Percentiles rank a stretch among this genome's conserved stretches.
Evolutionary conservation across 768 basidiomycete genomes (phyloP).

Genomic region (Russula ochroleuca): DNA sequence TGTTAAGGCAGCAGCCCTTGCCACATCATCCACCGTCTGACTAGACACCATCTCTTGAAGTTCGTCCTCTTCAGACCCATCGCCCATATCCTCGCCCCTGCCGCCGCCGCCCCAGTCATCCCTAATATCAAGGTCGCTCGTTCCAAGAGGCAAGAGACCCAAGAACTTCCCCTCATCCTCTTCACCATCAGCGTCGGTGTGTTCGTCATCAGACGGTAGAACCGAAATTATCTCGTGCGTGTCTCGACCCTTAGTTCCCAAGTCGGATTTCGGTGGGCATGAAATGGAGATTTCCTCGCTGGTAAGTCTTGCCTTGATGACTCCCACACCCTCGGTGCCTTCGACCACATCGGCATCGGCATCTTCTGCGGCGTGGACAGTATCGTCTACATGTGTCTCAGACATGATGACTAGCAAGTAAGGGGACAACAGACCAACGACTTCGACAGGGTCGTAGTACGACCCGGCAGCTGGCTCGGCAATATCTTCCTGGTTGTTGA

Average conservation of each 20-base stretch:
- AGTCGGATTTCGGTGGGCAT: neutral
- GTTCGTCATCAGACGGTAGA: slow-evolving; percentile 14
- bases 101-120: slow-evolving; percentile 15
- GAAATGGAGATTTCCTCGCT: neutral
- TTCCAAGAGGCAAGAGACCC: slow-evolving; percentile 22
- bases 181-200: slow-evolving; percentile 20
- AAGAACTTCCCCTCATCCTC: slow-evolving; percentile 11
- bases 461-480: neutral
- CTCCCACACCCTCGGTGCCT: neutral
- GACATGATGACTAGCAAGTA: neutral
- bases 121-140: slow-evolving; percentile 25
- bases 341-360: neutral
- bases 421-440: slow-evolving; percentile 2
- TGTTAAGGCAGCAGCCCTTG: neutral
- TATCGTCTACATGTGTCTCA: slow-evolving; percentile 11
- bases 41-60: slow-evolving; percentile 2
- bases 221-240: slow-evolving; percentile 3
- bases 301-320: neutral
- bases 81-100: neutral
- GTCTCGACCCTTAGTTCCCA: neutral
- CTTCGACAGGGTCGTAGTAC: neutral
- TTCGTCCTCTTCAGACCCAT: slow-evolving; percentile 19
- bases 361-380: neutral
- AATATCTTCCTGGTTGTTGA: neutral
- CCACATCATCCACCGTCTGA: slow-evolving; percentile 4